Evolutionary conservation across 305 asterid species (phyloP), one percentile per base, ranked within the genome.

Genomic region (Fraxinus sp.): DNA sequence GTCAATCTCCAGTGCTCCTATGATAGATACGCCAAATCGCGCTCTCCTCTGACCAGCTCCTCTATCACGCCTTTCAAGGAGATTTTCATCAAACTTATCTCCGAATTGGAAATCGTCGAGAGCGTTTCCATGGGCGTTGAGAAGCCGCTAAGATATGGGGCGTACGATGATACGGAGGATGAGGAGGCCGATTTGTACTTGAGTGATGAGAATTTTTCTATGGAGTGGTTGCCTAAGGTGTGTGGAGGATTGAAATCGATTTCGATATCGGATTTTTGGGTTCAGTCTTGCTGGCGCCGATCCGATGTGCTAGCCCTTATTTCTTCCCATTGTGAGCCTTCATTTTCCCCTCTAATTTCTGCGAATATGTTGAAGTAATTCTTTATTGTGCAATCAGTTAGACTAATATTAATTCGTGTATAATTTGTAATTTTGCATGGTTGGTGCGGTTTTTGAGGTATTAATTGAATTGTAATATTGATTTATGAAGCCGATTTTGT

Each of bases 211-310:
- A 70, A 49, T 33, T 91, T 93, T 81, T 87, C 88, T 3, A 82
- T 35, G 68, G 84, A 84, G 46, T 92, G 98, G 94, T 84, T 93
- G 85, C 91, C 91, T 1, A 77, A 32, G 73, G 91, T 89, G 16
- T 80, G 91, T 79, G 86, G 83, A 13, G 82, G 85, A 36, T 73
- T 93, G 89, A 83, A 9, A 72, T 86, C 90, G 78, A 32, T 92
- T 57, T 88, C 91, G 71, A 86, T 92, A 49, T 88, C 92, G 41
- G 95, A 93, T 90, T 93, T 90, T 52, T 92, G 95, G 98, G 88
- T 91, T 86, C 97, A 92, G 84, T 91, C 97, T 13, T 90, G 95
- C 87, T 87, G 95, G 94, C 86, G 97, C 82, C 82, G 93, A 81
- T 88, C 95, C 37, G 83, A 86, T 68, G 81, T 89, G 76, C 88